Evolutionary conservation across 225 moss, liverwort and hornwort genomes (phyloP).

Genomic region (Ulota crispa): DNA sequence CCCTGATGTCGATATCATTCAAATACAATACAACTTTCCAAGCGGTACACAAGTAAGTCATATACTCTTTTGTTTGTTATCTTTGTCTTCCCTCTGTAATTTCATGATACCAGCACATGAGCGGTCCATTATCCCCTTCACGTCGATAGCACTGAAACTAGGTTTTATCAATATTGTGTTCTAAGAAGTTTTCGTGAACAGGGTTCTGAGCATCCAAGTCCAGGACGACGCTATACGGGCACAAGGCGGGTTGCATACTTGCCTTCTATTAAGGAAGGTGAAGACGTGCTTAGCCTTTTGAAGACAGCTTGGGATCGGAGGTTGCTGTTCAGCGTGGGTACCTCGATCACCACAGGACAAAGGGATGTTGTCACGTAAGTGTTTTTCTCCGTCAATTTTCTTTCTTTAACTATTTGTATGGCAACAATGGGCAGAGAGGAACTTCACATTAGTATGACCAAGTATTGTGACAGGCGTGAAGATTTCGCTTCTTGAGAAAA

Average conservation of each 20-base stretch:
- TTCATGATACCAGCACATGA: background rate
- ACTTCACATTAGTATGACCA: background rate
- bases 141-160: background rate
- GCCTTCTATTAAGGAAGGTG: conserved; percentile 59
- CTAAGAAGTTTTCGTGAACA: conserved; percentile 25
- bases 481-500: background rate
- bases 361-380: conserved; percentile 64
- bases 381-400: background rate
- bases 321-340: conserved; percentile 67
- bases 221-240: conserved; percentile 52
- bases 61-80: background rate
- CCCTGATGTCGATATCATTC: conserved; percentile 44
- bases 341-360: conserved; percentile 64
- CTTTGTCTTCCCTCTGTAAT: background rate
- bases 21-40: conserved; percentile 51
- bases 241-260: conserved; percentile 59
- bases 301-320: conserved; percentile 68
- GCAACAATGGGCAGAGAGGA: background rate
- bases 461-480: background rate
- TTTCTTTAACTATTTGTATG: background rate
- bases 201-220: conserved; percentile 62
- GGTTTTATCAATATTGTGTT: conserved; percentile 4
- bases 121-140: background rate
- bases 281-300: conserved; percentile 56
- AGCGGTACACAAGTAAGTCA: conserved; percentile 53